A percentile compares a stretch with the other conserved stretches of the same genome.
Evolutionary conservation across 768 basidiomycete genomes (phyloP).

Genomic region (Lyophyllum shimeji): DNA sequence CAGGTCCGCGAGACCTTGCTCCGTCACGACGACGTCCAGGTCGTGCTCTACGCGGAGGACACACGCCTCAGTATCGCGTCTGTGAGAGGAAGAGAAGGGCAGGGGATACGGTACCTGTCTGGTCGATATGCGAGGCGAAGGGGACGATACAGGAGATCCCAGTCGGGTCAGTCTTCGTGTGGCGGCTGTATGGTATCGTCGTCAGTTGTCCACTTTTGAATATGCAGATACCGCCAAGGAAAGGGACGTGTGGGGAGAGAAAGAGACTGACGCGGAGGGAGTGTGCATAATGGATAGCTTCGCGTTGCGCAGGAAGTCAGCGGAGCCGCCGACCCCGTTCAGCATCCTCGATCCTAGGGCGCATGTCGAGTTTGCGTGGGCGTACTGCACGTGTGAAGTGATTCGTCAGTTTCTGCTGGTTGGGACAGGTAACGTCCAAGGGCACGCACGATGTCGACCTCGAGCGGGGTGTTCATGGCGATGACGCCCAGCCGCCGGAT

Average conservation of each 20-base stretch:
- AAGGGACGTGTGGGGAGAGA: too few relatives aligned
- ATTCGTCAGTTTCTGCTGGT: too few relatives aligned
- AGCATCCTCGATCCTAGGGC: slow-evolving; percentile 51
- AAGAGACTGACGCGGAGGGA: slow-evolving; percentile 33
- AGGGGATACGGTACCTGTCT: slow-evolving; percentile 36
- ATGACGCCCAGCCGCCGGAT: slow-evolving; percentile 48
- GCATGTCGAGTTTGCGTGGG: slow-evolving; percentile 51
- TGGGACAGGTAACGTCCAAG: too few relatives aligned
- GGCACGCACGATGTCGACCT: slow-evolving; percentile 44
- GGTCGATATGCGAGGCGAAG: slow-evolving; percentile 47
- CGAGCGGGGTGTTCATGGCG: slow-evolving; percentile 52
- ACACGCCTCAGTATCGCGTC: not conserved
- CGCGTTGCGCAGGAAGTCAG: slow-evolving; percentile 48
- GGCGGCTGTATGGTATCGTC: slow-evolving; percentile 31
- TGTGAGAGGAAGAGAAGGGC: not conserved
- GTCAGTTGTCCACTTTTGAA: not conserved
- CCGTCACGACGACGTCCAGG: slow-evolving; percentile 46
- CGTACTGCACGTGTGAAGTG: slow-evolving; percentile 30
- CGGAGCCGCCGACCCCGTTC: slow-evolving; percentile 49
- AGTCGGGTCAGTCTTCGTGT: slow-evolving; percentile 46
- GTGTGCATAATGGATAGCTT: slow-evolving; percentile 54
- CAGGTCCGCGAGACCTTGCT: slow-evolving; percentile 49
- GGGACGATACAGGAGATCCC: slow-evolving; percentile 52
- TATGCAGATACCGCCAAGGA: too few relatives aligned
- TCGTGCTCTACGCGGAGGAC: slow-evolving; percentile 37